Conservation (phyloP, 139 green algal species). For the Micractinium sp. region DNA sequence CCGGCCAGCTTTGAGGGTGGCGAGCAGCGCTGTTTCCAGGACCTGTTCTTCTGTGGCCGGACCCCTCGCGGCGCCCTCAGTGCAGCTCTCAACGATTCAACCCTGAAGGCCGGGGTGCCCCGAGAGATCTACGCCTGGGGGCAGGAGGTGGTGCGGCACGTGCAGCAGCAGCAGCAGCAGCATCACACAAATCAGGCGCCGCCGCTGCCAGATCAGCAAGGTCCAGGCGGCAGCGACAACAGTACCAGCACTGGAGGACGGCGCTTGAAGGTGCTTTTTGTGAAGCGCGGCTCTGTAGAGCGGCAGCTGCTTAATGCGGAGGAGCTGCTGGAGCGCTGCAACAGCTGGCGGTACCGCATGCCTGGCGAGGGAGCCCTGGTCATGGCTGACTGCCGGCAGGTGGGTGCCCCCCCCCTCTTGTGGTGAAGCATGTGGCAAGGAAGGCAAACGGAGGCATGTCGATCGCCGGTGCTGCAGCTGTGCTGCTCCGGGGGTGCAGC, state of each 20-base stretch:
- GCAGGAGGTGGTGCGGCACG: not conserved
- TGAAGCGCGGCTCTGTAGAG: not conserved
- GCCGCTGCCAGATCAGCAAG: not conserved
- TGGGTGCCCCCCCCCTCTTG: no score
- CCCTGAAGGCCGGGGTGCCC: not conserved
- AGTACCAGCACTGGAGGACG: not conserved
- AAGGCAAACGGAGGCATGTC: no score
- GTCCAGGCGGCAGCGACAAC: not conserved
- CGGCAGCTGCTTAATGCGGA: constrained; percentile 9
- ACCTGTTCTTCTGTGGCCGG: constrained; percentile 5
- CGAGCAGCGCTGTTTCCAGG: constrained; percentile 18
- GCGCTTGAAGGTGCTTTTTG: not conserved
- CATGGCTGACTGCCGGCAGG: not conserved
- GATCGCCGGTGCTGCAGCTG: no score
- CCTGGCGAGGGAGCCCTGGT: not conserved
- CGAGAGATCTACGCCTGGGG: not conserved
- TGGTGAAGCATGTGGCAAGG: no score
- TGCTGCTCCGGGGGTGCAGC: no score
- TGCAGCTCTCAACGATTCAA: no score
- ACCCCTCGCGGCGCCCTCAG: no score
- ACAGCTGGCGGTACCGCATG: not conserved
- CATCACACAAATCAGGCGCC: no score
- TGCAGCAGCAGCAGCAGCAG: not conserved
- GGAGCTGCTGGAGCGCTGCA: not conserved
- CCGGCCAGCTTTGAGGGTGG: constrained; percentile 1